These are phyloP conservation scores for Rosa lucieae DNA, from an alignment of 306 rosid genomes.

Conservation along the genomic window DNA sequence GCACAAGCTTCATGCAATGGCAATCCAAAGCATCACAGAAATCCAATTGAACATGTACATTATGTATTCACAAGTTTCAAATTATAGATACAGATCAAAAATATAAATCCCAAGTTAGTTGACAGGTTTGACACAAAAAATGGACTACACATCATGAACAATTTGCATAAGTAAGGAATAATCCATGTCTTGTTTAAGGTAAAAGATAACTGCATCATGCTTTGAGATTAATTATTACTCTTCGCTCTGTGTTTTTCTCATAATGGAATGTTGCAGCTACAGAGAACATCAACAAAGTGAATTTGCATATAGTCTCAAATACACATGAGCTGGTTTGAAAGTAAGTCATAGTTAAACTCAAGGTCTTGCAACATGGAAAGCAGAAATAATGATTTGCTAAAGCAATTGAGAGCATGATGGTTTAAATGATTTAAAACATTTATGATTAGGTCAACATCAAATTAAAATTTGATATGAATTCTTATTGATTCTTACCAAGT, in stretches of 20 bases:
- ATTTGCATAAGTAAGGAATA: background rate
- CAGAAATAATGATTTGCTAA: background rate
- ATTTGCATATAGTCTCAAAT: background rate
- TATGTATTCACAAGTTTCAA: background rate
- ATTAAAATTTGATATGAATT: background rate
- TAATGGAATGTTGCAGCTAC: background rate
- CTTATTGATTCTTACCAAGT: constrained; percentile 44
- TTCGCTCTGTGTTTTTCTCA: background rate
- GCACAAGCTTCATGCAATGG: too few relatives aligned
- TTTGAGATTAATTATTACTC: background rate
- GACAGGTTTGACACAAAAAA: background rate
- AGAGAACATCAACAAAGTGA: background rate
- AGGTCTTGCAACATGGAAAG: background rate
- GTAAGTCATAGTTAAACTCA: background rate
- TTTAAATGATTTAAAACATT: too few relatives aligned
- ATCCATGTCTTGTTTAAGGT: background rate
- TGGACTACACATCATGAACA: background rate
- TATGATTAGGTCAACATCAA: background rate
- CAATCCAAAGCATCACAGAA: background rate
- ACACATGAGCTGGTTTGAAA: background rate
- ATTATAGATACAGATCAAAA: background rate
- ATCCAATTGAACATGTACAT: background rate
- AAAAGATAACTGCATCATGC: background rate
- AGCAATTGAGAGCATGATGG: background rate
- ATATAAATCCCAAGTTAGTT: background rate